phyloP scores from a whole-genome alignment of 495 filamentous ascomycete genomes.

The Lepraria neglecta region DNA sequence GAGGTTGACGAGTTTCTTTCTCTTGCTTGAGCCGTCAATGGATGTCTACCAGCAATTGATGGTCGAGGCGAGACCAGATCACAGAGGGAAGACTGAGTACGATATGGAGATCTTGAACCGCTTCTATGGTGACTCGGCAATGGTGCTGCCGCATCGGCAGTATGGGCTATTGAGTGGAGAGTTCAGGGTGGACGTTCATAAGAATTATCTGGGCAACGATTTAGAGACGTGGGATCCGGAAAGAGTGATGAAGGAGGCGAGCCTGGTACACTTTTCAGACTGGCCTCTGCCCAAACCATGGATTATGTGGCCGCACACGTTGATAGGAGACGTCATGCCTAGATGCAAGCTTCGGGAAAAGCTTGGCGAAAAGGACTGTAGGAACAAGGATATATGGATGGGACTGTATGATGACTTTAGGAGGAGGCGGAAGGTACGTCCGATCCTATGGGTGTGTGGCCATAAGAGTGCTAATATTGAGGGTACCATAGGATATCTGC shows the following conservation, averaged over 20 bases:
- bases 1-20: constrained; percentile 54
- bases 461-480: background rate
- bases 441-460: constrained; percentile 16
- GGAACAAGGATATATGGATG: constrained; percentile 62
- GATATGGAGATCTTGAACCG: constrained; percentile 73
- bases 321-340: constrained; percentile 53
- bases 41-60: constrained; percentile 49
- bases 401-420: constrained; percentile 65
- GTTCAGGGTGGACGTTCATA: constrained; percentile 56
- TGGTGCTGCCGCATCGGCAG: constrained; percentile 68
- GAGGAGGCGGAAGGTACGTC: constrained; percentile 49
- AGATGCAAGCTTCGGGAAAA: constrained; percentile 44
- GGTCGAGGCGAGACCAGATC: constrained; percentile 33
- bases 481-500: constrained; percentile 38
- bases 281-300: constrained; percentile 71
- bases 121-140: constrained; percentile 58
- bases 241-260: constrained; percentile 56
- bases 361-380: constrained; percentile 47
- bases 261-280: constrained; percentile 75
- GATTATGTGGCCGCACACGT: constrained; percentile 54
- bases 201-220: constrained; percentile 56
- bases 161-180: constrained; percentile 67
- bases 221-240: constrained; percentile 63
- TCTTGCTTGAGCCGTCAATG: constrained; percentile 58
- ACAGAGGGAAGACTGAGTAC: constrained; percentile 40